Conservation (phyloP, 2,329 filamentous ascomycete species). For the Verticillium nonalfalfae region DNA sequence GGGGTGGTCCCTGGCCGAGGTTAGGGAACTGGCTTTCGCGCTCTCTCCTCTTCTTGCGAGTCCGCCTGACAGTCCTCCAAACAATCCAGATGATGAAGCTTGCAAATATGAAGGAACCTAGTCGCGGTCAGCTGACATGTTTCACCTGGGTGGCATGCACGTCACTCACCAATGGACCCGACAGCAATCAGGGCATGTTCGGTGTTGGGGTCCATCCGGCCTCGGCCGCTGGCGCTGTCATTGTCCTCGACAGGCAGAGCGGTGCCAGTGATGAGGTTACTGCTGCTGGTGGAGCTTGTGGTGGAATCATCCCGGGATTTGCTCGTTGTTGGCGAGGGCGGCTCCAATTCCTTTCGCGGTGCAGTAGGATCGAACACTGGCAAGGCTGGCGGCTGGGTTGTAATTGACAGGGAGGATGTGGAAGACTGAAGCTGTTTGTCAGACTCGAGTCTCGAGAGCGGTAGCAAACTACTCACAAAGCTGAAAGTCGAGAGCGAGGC, state of each 20-base stretch:
- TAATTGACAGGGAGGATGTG: not conserved
- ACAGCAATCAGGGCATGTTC: slow-evolving; percentile 26
- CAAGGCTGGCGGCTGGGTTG: not conserved
- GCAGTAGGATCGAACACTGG: not conserved
- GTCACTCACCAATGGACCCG: slow-evolving; percentile 24
- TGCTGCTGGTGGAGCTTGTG: not conserved
- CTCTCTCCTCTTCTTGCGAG: slow-evolving; percentile 23
- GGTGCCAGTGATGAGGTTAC: not conserved
- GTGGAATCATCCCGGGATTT: not conserved
- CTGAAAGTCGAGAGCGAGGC: not conserved
- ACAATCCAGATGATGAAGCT: slow-evolving; percentile 38
- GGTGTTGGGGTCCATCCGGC: slow-evolving; percentile 17
- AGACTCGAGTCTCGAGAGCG: not conserved
- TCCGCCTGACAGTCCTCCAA: slow-evolving; percentile 33
- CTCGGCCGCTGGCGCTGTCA: not conserved
- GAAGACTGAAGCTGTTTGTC: not conserved
- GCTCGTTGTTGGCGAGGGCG: not conserved
- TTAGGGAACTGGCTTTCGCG: slow-evolving; percentile 7
- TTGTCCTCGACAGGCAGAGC: slow-evolving; percentile 5
- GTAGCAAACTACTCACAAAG: not conserved
- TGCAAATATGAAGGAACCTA: slow-evolving; percentile 37
- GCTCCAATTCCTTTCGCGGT: not conserved
- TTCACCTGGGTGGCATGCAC: not conserved
- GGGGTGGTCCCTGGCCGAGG: slow-evolving; percentile 10
- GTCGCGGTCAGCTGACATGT: not conserved